phyloP scores from a whole-genome alignment of 2,329 filamentous ascomycete species.

The Bipolaris cookei region DNA sequence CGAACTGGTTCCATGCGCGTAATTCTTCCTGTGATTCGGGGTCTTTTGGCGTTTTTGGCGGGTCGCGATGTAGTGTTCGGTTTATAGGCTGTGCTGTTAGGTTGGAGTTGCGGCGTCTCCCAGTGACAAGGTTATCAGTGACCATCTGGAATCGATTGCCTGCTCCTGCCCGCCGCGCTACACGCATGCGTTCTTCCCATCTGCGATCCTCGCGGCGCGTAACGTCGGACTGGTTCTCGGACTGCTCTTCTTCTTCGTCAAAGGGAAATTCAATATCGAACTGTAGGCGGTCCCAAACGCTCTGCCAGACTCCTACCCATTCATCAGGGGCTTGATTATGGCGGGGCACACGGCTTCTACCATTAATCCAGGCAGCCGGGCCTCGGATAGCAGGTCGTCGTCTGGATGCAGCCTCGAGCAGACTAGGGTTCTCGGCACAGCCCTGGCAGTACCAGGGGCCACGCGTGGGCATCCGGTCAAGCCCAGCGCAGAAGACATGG shows the following conservation, averaged over 20 bases:
- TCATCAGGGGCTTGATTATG: conserved; percentile 43
- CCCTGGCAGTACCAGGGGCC: conserved; percentile 91
- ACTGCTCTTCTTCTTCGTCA: conserved; percentile 66
- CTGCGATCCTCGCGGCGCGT: conserved; percentile 66
- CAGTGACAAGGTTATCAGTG: conserved; percentile 60
- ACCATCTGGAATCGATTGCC: conserved; percentile 74
- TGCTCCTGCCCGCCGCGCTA: conserved; percentile 80
- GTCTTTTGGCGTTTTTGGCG: conserved; percentile 58
- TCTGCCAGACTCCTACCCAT: conserved; percentile 85
- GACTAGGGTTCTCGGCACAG: conserved; percentile 60
- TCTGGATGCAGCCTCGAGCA: conserved; percentile 47
- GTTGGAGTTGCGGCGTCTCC: conserved; percentile 45
- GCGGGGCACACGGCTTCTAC: conserved; percentile 39
- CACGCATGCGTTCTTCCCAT: conserved; percentile 84
- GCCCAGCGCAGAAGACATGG: conserved; percentile 88
- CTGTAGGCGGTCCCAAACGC: conserved; percentile 79
- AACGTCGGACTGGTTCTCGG: conserved; percentile 62
- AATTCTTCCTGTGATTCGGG: conserved; percentile 81
- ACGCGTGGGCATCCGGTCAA: conserved; percentile 72
- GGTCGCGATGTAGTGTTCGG: conserved; percentile 40
- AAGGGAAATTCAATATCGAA: conserved; percentile 87
- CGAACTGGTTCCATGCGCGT: conserved; percentile 87
- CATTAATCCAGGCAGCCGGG: conserved; percentile 42
- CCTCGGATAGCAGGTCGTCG: conserved; percentile 33
- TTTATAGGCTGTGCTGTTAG: conserved; percentile 51